A percentile compares a stretch with the other conserved stretches of the same genome.
Evolutionary conservation across 2,329 filamentous ascomycete genomes (phyloP).

Genomic region (Atkinsonella hypoxylon): DNA sequence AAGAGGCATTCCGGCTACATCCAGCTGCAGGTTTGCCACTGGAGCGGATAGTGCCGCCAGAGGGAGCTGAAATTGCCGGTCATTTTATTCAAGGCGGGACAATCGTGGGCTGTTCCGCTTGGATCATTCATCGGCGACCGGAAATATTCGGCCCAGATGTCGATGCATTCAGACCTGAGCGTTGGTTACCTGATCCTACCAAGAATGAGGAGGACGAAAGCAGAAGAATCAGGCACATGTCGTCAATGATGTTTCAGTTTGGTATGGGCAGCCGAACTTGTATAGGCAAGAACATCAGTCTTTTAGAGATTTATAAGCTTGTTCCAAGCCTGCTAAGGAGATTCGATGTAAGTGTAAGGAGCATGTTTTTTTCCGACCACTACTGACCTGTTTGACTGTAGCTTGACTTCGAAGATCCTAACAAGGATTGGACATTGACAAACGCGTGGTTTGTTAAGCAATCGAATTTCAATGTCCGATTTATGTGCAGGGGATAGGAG

Average conservation of each 20-base stretch:
- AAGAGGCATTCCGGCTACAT: slow-evolving; percentile 39
- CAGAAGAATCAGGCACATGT: neutral
- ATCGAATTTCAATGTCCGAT: neutral
- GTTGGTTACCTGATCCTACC: slow-evolving; percentile 22
- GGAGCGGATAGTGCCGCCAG: slow-evolving; percentile 31
- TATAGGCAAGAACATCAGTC: slow-evolving; percentile 29
- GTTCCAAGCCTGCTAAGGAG: slow-evolving; percentile 17
- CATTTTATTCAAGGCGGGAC: slow-evolving; percentile 20
- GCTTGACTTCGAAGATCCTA: neutral
- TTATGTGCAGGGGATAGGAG: neutral
- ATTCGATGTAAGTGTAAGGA: neutral
- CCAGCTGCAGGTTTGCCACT: slow-evolving; percentile 35
- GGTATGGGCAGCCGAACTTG: slow-evolving; percentile 29
- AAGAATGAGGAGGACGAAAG: neutral
- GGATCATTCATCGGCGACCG: slow-evolving; percentile 21
- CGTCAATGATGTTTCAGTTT: slow-evolving; percentile 16
- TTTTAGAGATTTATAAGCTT: slow-evolving; percentile 30
- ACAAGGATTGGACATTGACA: neutral
- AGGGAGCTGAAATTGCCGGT: slow-evolving; percentile 28
- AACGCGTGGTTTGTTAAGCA: neutral
- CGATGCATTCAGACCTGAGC: slow-evolving; percentile 24
- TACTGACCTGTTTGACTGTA: neutral
- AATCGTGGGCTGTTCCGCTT: slow-evolving; percentile 23
- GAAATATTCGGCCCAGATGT: slow-evolving; percentile 21
- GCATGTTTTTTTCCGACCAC: too few species aligned